Base-by-base conservation (phyloP, 2,329 filamentous ascomycete species). In the Pyrenophora teres region DNA sequence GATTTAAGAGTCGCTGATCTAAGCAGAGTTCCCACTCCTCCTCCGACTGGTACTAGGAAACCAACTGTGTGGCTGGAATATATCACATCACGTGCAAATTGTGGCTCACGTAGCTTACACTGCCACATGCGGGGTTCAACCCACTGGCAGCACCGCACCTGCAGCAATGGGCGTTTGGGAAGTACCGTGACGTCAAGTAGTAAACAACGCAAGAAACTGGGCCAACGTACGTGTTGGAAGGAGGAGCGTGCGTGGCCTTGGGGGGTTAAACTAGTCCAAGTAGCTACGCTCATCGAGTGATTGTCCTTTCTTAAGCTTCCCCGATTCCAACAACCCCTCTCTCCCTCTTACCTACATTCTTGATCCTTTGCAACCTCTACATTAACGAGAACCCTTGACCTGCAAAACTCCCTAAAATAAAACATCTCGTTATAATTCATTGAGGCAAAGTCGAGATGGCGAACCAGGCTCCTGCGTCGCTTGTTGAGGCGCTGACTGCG, bases 401-500 rank as follows among this genome's bases (percentile, higher is more conserved):
- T 30, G 10, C 10, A 5, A 30, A 30, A 21, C 19, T 9, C 5
- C 27, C 27, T 13, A 30, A 10, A 9, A 30, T 9, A 30, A 3
- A 12, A 12, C 25, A 12, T 30, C 27, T 1, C 9, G 23, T 3
- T 30, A 30, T 13, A 30, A 9, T 1, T 13, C 27, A 30, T 30
- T 9, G 2, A 30, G 12, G 10, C 23, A n/a, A 13, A 21, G n/a
- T 38, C 46, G 45, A 33, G 32, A 54, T 54, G 51, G 46, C 51
- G 16, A 49, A 48, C 33, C 48, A 50, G 36, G 40, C 46, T 21
- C 45, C 46, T 25, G 44, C 44, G 10, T 52, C 50, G 19, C 69
- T 79, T 18, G 59, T 76, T 13, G 69, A 78, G 9, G 73, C 63
- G 30, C 52, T 79, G 47, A 76, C 74, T 4, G 73, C 74, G 13